Evolutionary conservation across 2,329 filamentous ascomycete genomes (phyloP).

Genomic region (Myotisia sp.): DNA sequence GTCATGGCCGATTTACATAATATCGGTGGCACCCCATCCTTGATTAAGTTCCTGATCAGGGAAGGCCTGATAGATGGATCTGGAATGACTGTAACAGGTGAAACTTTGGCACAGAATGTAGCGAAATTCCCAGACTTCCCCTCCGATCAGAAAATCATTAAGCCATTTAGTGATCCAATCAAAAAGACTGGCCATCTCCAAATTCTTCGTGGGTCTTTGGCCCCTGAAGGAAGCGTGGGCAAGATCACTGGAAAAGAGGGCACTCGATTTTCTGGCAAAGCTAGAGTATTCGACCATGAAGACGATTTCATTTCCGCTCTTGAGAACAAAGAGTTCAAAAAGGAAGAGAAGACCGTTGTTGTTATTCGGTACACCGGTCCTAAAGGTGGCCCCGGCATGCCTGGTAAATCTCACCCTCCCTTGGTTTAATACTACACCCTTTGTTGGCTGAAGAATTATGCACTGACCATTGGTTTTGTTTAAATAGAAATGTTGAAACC

Average conservation of each 20-base stretch:
- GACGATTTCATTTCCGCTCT: conserved; percentile 55
- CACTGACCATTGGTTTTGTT: too few relatives aligned
- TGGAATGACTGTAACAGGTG: conserved; percentile 47
- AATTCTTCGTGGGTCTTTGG: conserved; percentile 55
- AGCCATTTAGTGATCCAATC: conserved; percentile 53
- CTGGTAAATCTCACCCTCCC: conserved; percentile 16
- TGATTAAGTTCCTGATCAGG: conserved; percentile 44
- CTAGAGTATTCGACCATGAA: conserved; percentile 56
- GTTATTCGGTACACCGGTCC: conserved; percentile 63
- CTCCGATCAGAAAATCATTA: conserved; percentile 54
- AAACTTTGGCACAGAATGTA: conserved; percentile 45
- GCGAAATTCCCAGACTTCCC: conserved; percentile 50
- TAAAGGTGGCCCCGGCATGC: conserved; percentile 61
- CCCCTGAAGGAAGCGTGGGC: conserved; percentile 55
- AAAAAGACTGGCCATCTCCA: conserved; percentile 59
- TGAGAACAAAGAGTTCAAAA: conserved; percentile 54
- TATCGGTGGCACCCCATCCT: conserved; percentile 44
- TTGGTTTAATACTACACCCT: not conserved
- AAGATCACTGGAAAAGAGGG: conserved; percentile 70
- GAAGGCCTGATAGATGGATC: conserved; percentile 45
- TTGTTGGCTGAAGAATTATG: conserved; percentile 4
- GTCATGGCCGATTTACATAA: conserved; percentile 45
- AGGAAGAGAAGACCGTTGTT: conserved; percentile 62
- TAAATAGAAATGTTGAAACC: conserved; percentile 58
- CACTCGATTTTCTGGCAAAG: conserved; percentile 51